These are phyloP conservation scores for Liriodendron chinense DNA, from an alignment of 164 flowering plant species.

Conservation along the genomic window DNA sequence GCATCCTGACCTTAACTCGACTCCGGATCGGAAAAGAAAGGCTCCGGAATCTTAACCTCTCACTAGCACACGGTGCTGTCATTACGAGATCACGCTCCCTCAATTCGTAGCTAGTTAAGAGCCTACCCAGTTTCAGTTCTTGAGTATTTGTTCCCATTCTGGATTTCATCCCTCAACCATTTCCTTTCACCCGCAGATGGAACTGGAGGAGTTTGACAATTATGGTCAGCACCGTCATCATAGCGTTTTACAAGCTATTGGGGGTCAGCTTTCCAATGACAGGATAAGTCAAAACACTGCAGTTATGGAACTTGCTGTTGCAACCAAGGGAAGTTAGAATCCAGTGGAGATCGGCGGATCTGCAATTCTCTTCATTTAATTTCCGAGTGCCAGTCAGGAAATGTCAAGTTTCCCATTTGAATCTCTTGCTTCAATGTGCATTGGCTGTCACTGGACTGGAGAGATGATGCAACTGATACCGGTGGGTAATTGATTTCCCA, in stretches of 20 bases:
- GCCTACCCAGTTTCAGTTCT: neutral
- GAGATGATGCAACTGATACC: neutral
- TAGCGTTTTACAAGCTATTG: neutral
- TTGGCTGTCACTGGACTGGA: neutral
- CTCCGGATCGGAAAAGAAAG: conserved; percentile 59
- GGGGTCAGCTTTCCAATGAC: neutral
- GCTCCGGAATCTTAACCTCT: conserved; percentile 31
- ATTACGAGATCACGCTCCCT: neutral
- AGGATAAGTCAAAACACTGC: neutral
- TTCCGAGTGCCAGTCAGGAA: neutral
- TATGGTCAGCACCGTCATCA: neutral
- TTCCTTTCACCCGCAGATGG: neutral
- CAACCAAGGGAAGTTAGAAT: neutral
- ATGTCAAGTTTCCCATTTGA: neutral
- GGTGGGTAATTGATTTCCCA: neutral
- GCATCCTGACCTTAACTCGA: conserved; percentile 34
- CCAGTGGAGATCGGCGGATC: neutral
- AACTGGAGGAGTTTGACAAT: neutral
- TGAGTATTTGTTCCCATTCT: neutral
- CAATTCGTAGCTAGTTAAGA: neutral
- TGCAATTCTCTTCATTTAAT: neutral
- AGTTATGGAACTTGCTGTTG: neutral
- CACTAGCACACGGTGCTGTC: neutral
- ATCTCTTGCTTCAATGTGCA: neutral
- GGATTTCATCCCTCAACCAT: neutral